A percentile compares a stretch with the other conserved stretches of the same genome.
phyloP scores from a whole-genome alignment of 2,329 filamentous ascomycete genomes.

The Cercospora sojina region DNA sequence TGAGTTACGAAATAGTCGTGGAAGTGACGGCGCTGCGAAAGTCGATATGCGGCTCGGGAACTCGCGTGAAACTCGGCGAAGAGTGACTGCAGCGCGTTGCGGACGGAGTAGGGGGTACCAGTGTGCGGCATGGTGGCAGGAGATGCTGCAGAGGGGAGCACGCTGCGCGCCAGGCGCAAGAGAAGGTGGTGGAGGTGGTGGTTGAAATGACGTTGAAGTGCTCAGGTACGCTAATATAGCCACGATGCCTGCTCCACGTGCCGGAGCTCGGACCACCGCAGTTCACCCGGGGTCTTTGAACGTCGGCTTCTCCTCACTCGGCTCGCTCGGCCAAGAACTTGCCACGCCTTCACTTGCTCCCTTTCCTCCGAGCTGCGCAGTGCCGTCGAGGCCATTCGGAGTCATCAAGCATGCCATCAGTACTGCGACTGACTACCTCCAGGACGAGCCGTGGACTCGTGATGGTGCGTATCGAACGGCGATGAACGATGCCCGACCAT shows the following conservation, averaged over 20 bases:
- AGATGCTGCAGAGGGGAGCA: background rate
- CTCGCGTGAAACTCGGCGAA: constrained; percentile 24
- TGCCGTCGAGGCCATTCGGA: background rate
- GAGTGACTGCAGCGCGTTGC: constrained; percentile 31
- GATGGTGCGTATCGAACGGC: too few species aligned
- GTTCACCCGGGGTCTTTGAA: background rate
- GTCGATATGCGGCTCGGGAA: constrained; percentile 6
- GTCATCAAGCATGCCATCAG: background rate
- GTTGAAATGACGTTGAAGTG: constrained; percentile 1
- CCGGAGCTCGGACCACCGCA: background rate
- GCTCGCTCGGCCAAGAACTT: background rate
- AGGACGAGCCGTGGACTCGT: too few species aligned
- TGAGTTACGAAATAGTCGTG: constrained; percentile 98
- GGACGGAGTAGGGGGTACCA: constrained; percentile 34
- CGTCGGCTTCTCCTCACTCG: constrained; percentile 1
- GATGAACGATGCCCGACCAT: too few species aligned
- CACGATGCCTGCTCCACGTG: background rate
- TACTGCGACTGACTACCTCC: too few species aligned
- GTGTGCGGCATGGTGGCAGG: constrained; percentile 31
- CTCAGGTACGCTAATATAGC: background rate
- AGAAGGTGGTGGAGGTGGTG: background rate
- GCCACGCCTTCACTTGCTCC: background rate
- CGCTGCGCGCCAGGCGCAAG: constrained; percentile 21
- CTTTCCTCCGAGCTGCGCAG: background rate
- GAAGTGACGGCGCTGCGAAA: constrained; percentile 53